Evolutionary conservation across 164 flowering plant species (phyloP).

Genomic region (Magnolia sinica): DNA sequence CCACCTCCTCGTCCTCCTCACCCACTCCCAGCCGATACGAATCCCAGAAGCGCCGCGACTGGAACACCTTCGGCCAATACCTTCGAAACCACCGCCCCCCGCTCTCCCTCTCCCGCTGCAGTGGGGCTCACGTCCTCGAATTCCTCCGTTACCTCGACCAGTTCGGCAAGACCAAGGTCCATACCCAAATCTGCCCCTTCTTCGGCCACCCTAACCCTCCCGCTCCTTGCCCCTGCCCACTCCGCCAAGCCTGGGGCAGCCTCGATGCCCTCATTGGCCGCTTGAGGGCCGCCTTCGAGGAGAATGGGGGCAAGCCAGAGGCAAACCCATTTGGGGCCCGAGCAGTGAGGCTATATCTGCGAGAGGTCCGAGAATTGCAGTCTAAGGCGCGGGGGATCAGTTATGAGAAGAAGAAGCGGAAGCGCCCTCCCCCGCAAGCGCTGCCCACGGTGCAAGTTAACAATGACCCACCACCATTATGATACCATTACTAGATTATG

Average conservation of each 20-base stretch:
- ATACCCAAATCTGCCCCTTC: slow-evolving; percentile 71
- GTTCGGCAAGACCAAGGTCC: slow-evolving; percentile 81
- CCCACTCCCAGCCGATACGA: slow-evolving; percentile 63
- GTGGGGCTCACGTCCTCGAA: slow-evolving; percentile 77
- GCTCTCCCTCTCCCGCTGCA: slow-evolving; percentile 69
- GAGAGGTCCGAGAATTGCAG: slow-evolving; percentile 74
- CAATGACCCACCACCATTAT: neutral
- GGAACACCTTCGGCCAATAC: slow-evolving; percentile 84
- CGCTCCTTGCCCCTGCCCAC: slow-evolving; percentile 79
- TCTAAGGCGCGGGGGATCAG: slow-evolving; percentile 78
- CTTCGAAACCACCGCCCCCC: slow-evolving; percentile 79
- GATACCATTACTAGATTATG: neutral
- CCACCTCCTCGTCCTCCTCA: slow-evolving; percentile 24
- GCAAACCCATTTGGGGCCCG: slow-evolving; percentile 79
- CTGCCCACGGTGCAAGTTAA: slow-evolving; percentile 20
- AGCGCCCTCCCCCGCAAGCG: slow-evolving; percentile 35
- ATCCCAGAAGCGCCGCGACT: slow-evolving; percentile 73
- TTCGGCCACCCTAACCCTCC: slow-evolving; percentile 77
- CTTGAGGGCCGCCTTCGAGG: slow-evolving; percentile 78
- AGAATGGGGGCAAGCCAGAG: slow-evolving; percentile 76
- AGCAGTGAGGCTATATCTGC: slow-evolving; percentile 64
- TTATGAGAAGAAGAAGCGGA: slow-evolving; percentile 80
- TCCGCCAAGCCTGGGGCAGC: slow-evolving; percentile 88
- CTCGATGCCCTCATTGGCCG: slow-evolving; percentile 84
- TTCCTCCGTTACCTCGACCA: slow-evolving; percentile 81